phyloP scores from a whole-genome alignment of 108 stramenopile genomes.

The Cyclotella baltica region DNA sequence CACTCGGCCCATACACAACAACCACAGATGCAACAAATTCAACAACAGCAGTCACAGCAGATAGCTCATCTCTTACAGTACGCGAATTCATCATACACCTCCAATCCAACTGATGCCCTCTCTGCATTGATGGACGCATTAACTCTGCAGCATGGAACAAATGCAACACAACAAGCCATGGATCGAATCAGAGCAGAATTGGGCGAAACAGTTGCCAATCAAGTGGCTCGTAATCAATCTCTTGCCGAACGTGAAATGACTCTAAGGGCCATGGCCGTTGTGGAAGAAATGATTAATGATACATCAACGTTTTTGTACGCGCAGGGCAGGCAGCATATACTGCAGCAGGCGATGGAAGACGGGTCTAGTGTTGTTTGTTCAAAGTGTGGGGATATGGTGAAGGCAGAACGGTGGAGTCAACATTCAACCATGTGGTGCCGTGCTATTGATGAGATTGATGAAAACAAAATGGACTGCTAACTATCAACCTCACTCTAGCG shows the following conservation, averaged over 20 bases:
- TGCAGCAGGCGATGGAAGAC: constrained; percentile 67
- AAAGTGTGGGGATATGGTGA: constrained; percentile 53
- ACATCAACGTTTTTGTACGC: constrained; percentile 49
- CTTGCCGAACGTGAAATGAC: constrained; percentile 37
- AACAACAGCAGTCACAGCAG: constrained; percentile 32
- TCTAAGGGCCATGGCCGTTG: constrained; percentile 42
- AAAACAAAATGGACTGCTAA: constrained; percentile 4
- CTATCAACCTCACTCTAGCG: too few relatives aligned
- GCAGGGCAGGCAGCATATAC: constrained; percentile 52
- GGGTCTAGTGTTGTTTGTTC: constrained; percentile 56
- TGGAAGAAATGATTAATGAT: constrained; percentile 47
- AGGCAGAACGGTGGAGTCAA: constrained; percentile 50
- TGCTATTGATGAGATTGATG: constrained; percentile 18
- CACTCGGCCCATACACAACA: neutral
- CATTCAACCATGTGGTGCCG: constrained; percentile 58
- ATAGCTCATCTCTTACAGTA: constrained; percentile 53
- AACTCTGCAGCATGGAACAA: constrained; percentile 39
- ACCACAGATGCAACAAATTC: constrained; percentile 13
- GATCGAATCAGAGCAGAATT: constrained; percentile 52
- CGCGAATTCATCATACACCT: constrained; percentile 51
- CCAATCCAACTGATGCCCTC: constrained; percentile 57
- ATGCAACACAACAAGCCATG: constrained; percentile 44
- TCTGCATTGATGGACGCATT: constrained; percentile 59
- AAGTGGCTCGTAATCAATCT: constrained; percentile 7
- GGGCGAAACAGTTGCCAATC: constrained; percentile 51